Base-by-base conservation (phyloP, 2,329 filamentous ascomycete genomes). In the Fusarium anguioides region DNA sequence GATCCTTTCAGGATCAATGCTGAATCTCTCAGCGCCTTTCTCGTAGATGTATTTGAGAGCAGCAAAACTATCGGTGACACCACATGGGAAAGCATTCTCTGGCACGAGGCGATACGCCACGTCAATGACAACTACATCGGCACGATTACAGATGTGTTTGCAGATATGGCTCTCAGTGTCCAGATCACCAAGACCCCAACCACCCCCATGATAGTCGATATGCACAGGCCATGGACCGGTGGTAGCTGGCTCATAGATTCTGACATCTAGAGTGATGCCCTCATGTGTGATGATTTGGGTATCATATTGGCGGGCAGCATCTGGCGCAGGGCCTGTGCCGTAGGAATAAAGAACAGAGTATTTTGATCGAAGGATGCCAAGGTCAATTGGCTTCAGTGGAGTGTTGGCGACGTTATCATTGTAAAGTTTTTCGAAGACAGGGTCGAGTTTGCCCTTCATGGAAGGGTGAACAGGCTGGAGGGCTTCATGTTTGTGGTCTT, bases 131-230 rank as follows among this genome's bases (percentile, higher is more conserved):
- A 76, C 78, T 26, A 83, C 82, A 24, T 76, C 75, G 21, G 79
- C 80, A 42, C 79, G 75, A 26, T 76, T 74, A 72, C 79, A 82
- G 23, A 85, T 76, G 64, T 84, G 81, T 49, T 77, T 76, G 77
- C 82, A 84, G 54, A 84, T 81, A 64, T 83, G 79, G 5, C 79
- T 75, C 74, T 85, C 83, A 1, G 82, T 84, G 20, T 82, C 79
- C 14, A 85, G 74, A 59, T 83, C 83, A 3, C 83, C 83, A 2
- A 85, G 76, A 1, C 81, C 82, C 78, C 83, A 85, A 26, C 80
- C 80, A 21, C 83, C 83, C 18, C 83, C 83, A 59, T 85, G 82
- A 54, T 78, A 84, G 69, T 84, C 80, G 45, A 84, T 69, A 46
- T 84, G 81, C 6, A 83, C 82, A 1, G 82, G 82, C 73, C 82